These are phyloP conservation scores for Curvularia spicifera DNA, from an alignment of 2,329 filamentous ascomycete species.

Conservation along the genomic window DNA sequence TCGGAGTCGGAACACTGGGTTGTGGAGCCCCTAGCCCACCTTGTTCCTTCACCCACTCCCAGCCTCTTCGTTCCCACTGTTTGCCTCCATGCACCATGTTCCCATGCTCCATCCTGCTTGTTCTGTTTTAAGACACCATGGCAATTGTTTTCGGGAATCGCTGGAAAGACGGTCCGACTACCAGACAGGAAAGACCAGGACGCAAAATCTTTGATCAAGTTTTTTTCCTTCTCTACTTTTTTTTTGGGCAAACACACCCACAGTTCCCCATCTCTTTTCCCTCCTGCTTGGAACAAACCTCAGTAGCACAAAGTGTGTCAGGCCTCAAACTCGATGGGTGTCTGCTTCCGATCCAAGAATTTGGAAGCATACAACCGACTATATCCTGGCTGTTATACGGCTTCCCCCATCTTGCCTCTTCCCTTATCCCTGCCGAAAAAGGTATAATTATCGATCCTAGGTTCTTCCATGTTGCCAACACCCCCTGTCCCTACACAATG, in stretches of 20 bases:
- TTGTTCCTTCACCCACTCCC: neutral
- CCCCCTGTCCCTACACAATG: neutral
- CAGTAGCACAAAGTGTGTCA: neutral
- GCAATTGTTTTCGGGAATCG: neutral
- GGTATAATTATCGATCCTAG: neutral
- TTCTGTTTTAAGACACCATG: neutral
- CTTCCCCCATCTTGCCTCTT: neutral
- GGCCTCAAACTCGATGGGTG: neutral
- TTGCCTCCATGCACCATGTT: neutral
- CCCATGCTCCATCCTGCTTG: neutral
- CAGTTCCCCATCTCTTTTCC: neutral
- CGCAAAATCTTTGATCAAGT: neutral
- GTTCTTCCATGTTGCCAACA: neutral
- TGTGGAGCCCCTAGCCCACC: constrained; percentile 1
- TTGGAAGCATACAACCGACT: constrained; percentile 1
- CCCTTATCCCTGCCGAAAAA: neutral
- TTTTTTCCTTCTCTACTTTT: neutral
- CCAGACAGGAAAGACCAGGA: neutral
- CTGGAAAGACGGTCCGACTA: constrained; percentile 6
- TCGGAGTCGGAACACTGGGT: constrained; percentile 4
- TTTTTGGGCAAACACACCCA: neutral
- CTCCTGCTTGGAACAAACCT: no score
- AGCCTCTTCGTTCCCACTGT: neutral
- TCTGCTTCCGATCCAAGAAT: neutral
- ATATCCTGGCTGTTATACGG: neutral